Evolutionary conservation across 371 early-diverging fungal genomes (phyloP), one percentile per base, ranked within the genome.

Genomic region (Mucor indicus): DNA sequence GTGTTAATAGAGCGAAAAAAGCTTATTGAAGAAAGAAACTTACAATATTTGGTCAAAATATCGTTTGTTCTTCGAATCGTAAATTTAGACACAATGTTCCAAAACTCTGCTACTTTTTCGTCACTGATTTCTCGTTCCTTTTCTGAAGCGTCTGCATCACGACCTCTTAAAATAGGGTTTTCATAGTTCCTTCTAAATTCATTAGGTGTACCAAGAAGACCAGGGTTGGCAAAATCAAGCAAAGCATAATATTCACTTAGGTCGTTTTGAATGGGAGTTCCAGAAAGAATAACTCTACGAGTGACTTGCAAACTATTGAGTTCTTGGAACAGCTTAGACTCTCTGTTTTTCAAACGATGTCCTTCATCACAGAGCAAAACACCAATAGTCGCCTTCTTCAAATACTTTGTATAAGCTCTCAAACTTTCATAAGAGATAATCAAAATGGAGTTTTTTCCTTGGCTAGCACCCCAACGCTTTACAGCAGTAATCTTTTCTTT

Each of bases 251-350:
- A 96, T 69, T 98, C 99, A 23, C 88, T 87, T 33, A 98, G 65
- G 65, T 96, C 96, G 57, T 98, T 98, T 80, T 98, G 99, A 39
- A 99, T 95, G 0, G 99, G 99, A 5, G 99, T 99, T 6, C 99
- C 99, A 0, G 98, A 92, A 12, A 99, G 67, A 57, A 96, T 94
- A 5, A 97, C 92, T 43, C 96, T 79, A 10, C 92, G 75, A 55
- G 86, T 83, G 1, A 93, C 92, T 48, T 89, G 84, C 46, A 96
- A 66, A 25, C 71, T 77, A 52, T 93, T 93, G 24, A 98, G 60
- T 9, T 92, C 88, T 51, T 85, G 79, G 60, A 93, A 98, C 0
- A 95, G 87, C 53, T 86, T 81, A 4, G 13, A 13, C 6, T 77
- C 67, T 29, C 88, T 75, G 62, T 99, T 99, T 67, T 99, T 98